These are phyloP conservation scores for Selenicereus undatus DNA, from an alignment of 148 eudicot genomes.

Conservation along the genomic window DNA sequence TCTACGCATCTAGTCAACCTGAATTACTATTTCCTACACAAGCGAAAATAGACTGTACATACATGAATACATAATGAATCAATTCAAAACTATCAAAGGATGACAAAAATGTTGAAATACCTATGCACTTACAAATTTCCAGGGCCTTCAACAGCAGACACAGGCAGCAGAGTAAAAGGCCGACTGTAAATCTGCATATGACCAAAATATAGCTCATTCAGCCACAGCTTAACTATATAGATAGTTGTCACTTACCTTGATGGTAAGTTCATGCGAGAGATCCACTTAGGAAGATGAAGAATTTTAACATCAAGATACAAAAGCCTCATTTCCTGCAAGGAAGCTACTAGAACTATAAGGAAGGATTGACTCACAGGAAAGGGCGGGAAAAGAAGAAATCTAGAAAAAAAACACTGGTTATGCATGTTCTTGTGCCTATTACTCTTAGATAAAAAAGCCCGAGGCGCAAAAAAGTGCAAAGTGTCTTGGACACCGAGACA, in stretches of 20 bases:
- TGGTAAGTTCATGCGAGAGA: too few relatives aligned
- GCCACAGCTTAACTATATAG: background rate
- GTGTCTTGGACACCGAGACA: too few relatives aligned
- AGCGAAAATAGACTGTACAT: background rate
- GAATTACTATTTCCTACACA: background rate
- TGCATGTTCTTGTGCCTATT: too few relatives aligned
- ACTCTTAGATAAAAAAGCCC: too few relatives aligned
- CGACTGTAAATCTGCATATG: slow-evolving; percentile 57
- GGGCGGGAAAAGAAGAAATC: background rate
- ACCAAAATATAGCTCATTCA: slow-evolving; percentile 6
- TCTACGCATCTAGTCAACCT: background rate
- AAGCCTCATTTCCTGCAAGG: background rate
- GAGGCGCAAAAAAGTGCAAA: too few relatives aligned
- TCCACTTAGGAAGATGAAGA: background rate
- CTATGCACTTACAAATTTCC: slow-evolving; percentile 68
- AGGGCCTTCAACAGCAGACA: slow-evolving; percentile 81
- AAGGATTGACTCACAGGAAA: background rate
- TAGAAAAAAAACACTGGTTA: too few relatives aligned
- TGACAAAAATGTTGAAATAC: background rate
- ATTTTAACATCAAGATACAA: background rate
- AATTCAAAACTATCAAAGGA: background rate
- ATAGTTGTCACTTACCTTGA: background rate
- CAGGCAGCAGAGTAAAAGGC: slow-evolving; percentile 67
- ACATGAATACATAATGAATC: background rate
- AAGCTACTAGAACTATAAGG: background rate